Conservation (phyloP, 306 rosid genomes). For the Pachyrhizus erosus region DNA sequence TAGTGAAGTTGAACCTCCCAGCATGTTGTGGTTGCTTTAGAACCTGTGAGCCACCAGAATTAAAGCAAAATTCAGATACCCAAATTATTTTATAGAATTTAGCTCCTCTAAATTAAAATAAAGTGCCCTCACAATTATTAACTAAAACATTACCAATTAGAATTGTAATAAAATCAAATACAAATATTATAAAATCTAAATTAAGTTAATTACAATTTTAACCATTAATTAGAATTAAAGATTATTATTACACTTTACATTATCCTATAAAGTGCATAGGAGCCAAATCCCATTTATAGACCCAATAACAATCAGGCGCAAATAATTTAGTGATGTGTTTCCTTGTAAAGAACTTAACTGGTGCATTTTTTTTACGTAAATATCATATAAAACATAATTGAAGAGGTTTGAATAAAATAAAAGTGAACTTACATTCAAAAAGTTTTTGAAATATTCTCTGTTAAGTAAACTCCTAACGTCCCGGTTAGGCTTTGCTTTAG, state of each 20-base stretch:
- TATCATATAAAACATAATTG: neutral
- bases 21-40: conserved; percentile 45
- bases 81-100: no score
- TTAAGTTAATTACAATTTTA: no score
- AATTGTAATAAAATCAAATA: neutral
- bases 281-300: neutral
- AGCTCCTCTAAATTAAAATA: neutral
- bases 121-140: neutral
- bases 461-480: conserved; percentile 58
- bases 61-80: conserved; percentile 1
- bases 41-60: conserved; percentile 32
- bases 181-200: no score
- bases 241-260: no score
- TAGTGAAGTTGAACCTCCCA: conserved; percentile 81
- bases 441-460: conserved; percentile 74
- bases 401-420: conserved; percentile 2
- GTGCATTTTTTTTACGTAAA: neutral
- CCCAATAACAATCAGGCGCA: no score
- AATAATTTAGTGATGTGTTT: neutral
- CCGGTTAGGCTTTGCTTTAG: conserved; percentile 73
- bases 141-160: neutral
- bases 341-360: neutral
- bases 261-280: no score
- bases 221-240: no score
- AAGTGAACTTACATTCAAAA: conserved; percentile 66